Evolutionary conservation across 495 filamentous ascomycete species (phyloP).

Genomic region (Astrothelium subdiscretum): DNA sequence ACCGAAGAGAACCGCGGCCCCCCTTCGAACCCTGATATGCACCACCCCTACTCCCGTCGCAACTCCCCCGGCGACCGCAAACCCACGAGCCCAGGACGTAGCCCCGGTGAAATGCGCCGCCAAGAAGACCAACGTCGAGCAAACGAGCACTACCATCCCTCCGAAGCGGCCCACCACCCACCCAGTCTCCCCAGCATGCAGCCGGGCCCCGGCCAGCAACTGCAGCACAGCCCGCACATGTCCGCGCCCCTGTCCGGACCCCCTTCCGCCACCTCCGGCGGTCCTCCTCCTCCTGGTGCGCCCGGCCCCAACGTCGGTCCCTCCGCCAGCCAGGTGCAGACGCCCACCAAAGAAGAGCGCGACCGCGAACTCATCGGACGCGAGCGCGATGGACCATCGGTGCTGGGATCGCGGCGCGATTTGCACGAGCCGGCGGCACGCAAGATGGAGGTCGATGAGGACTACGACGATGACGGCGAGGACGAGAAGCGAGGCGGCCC

Average conservation of each 20-base stretch:
- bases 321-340: constrained; percentile 29
- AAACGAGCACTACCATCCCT: constrained; percentile 75
- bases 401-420: neutral
- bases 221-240: constrained; percentile 1
- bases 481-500: constrained; percentile 62
- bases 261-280: constrained; percentile 10
- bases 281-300: constrained; percentile 38
- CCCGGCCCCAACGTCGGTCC: constrained; percentile 32
- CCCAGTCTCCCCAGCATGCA: constrained; percentile 60
- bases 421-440: constrained; percentile 70
- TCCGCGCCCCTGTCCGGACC: neutral
- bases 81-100: constrained; percentile 59
- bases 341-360: constrained; percentile 45
- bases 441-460: constrained; percentile 95
- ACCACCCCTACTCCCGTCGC: constrained; percentile 44
- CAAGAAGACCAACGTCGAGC: constrained; percentile 41
- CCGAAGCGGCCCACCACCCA: constrained; percentile 81
- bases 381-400: neutral
- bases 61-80: constrained; percentile 49
- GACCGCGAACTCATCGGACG: constrained; percentile 13
- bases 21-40: constrained; percentile 61
- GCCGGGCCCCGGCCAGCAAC: constrained; percentile 20
- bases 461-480: constrained; percentile 80
- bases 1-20: constrained; percentile 79
- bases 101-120: constrained; percentile 63